A percentile compares a stretch with the other conserved stretches of the same genome.
phyloP scores from a whole-genome alignment of 805 yeast genomes.

The Yarrowia osloensis region DNA sequence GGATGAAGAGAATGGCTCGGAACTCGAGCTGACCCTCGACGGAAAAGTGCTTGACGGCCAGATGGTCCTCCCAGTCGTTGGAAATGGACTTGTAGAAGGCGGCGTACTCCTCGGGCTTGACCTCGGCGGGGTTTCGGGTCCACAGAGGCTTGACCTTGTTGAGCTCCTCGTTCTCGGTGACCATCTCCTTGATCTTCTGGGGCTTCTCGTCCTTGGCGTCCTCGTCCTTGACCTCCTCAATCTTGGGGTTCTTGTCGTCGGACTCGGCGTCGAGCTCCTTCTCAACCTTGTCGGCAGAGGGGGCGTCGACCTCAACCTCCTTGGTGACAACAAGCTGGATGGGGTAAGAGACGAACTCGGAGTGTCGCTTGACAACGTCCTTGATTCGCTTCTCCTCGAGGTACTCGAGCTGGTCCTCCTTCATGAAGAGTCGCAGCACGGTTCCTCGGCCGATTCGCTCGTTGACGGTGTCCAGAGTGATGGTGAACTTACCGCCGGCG shows the following conservation, averaged over 20 bases:
- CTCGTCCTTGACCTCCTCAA: slow-evolving; percentile 74
- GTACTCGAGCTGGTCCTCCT: slow-evolving; percentile 98
- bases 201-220: slow-evolving; percentile 75
- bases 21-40: slow-evolving; percentile 99
- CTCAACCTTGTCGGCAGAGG: slow-evolving; percentile 69
- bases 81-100: slow-evolving; percentile 99
- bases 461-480: slow-evolving; percentile 83
- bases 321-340: slow-evolving; percentile 96
- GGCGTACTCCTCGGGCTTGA: slow-evolving; percentile 96
- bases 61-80: slow-evolving; percentile 99
- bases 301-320: slow-evolving; percentile 98
- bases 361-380: slow-evolving; percentile 99
- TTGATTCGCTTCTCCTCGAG: slow-evolving; percentile 99
- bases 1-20: slow-evolving; percentile 95
- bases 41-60: slow-evolving; percentile 98
- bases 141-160: slow-evolving; percentile 99
- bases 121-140: slow-evolving; percentile 98
- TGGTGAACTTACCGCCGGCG: slow-evolving; percentile 99
- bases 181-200: slow-evolving; percentile 88
- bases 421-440: slow-evolving; percentile 89
- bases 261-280: slow-evolving; percentile 53
- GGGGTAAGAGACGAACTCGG: slow-evolving; percentile 99
- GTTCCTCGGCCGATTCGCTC: slow-evolving; percentile 95
- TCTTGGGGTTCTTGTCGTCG: slow-evolving; percentile 68
- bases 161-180: slow-evolving; percentile 95